Evolutionary conservation across 768 basidiomycete species (phyloP), one percentile per base, ranked within the genome.

Genomic region (Clavulina sp.): DNA sequence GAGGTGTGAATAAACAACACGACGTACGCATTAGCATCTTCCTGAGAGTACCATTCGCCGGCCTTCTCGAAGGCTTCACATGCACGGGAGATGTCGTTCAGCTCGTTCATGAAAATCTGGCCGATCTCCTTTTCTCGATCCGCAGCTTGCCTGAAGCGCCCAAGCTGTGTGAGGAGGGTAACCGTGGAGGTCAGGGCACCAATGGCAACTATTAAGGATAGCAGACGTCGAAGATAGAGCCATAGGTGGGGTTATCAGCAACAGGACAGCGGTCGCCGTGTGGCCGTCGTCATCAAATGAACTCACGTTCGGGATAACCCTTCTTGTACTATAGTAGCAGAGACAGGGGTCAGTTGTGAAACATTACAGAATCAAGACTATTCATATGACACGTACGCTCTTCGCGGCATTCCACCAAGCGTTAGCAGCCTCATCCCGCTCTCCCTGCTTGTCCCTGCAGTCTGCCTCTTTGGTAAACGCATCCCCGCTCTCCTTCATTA

Each of bases 401-500:
- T 97, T 97, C 31, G 87, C 81, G 9, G 95, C 92, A 63, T 93
- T 95, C 86, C 93, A 96, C 82, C 84, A 97, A 5, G 92, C 92
- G 62, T 92, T 93, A 21, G 91, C 84, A n/a, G 93, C 92, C 58
- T 97, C 95, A 57, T 89, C 89, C 44, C 64, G 66, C 66, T 97
- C 93, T 44, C 84, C 81, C 60, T 78, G 81, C 54, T 80, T 78
- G 66, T 92, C 81, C 59, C 91, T 76, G 64, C 91, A 95, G 60
- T 96, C 91, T 1, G 93, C 95, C 62, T 97, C 95, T 57, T 83
- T 76, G 38, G 88, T 77, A 62, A 92, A 93, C 13, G 85, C 78
- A 65, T 92, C 85, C 2, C 95, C 95, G 1, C 88, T 84, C 56
- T 88, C 84, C 63, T 80, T 84, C 71, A 88, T 96, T 52, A 75